Percentiles rank a stretch among this genome's conserved stretches.
These are phyloP conservation scores for Heliocybe sulcata DNA, from an alignment of 1,284 basidiomycete genomes.

Conservation along the genomic window DNA sequence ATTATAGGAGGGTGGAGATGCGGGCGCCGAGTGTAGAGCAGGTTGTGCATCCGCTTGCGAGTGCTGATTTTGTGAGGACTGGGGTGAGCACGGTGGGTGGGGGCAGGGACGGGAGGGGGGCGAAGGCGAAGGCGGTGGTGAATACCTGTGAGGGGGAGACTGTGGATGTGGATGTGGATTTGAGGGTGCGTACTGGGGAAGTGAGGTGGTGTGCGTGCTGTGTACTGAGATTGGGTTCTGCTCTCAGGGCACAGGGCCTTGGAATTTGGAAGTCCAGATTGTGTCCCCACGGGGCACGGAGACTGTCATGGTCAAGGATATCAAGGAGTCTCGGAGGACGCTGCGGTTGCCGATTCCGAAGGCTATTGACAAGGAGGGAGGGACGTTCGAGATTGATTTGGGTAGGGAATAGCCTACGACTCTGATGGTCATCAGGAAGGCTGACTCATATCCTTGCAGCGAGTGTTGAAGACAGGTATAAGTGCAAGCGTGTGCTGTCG, in stretches of 20 bases:
- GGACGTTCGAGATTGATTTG: constrained; percentile 75
- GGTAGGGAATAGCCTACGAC: constrained; percentile 30
- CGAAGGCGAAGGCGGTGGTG: constrained; percentile 41
- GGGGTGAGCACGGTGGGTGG: constrained; percentile 13
- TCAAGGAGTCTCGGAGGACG: constrained; percentile 49
- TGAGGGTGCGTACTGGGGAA: constrained; percentile 53
- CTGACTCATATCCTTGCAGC: constrained; percentile 31
- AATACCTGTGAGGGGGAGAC: constrained; percentile 71
- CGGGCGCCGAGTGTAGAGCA: constrained; percentile 74
- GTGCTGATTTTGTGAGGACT: constrained; percentile 61
- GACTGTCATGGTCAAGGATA: constrained; percentile 44
- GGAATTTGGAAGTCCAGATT: constrained; percentile 77
- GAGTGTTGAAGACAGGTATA: constrained; percentile 84
- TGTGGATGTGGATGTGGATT: constrained; percentile 72
- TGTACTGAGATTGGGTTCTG: background rate
- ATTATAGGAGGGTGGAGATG: constrained; percentile 73
- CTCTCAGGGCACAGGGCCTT: constrained; percentile 78
- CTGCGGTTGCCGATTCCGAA: constrained; percentile 64
- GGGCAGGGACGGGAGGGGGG: too few relatives aligned
- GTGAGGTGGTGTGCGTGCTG: background rate
- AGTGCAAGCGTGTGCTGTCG: constrained; percentile 75
- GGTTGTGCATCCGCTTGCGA: constrained; percentile 82
- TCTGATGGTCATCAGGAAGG: background rate
- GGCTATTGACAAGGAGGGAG: constrained; percentile 63
- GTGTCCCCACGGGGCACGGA: constrained; percentile 63